phyloP scores from a whole-genome alignment of 208 protist genomes.

The Trypanosoma congolense region DNA sequence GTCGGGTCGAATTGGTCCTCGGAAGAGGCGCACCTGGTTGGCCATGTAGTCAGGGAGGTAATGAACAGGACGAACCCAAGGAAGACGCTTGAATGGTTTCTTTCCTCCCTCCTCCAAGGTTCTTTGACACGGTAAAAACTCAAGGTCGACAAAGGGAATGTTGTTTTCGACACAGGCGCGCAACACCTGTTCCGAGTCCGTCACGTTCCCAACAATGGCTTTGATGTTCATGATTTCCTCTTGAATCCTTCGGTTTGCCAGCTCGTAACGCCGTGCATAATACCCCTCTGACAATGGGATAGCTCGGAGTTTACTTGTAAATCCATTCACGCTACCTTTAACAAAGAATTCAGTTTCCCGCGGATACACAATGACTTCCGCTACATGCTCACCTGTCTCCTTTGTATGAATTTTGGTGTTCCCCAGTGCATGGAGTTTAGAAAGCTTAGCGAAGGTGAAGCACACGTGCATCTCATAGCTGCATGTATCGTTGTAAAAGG shows the following conservation, averaged over 20 bases:
- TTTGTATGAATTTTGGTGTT: constrained; percentile 45
- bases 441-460: constrained; percentile 66
- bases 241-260: constrained; percentile 28
- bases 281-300: constrained; percentile 56
- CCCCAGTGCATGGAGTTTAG: constrained; percentile 44
- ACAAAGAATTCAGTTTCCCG: constrained; percentile 74
- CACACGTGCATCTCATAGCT: constrained; percentile 70
- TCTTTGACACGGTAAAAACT: constrained; percentile 61
- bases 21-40: constrained; percentile 64
- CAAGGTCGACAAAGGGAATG: constrained; percentile 64
- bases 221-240: constrained; percentile 44
- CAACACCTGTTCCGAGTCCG: constrained; percentile 48
- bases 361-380: constrained; percentile 59
- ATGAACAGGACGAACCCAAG: constrained; percentile 53
- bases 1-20: constrained; percentile 30
- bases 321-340: constrained; percentile 53
- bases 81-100: constrained; percentile 54
- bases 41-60: constrained; percentile 50
- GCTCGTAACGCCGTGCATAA: constrained; percentile 26
- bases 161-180: constrained; percentile 44
- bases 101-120: constrained; percentile 45
- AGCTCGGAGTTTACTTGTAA: constrained; percentile 58
- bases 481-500: constrained; percentile 77
- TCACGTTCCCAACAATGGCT: constrained; percentile 29
- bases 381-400: constrained; percentile 32